These are phyloP conservation scores for Bassia scoparia DNA, from an alignment of 148 eudicot species.

Conservation along the genomic window DNA sequence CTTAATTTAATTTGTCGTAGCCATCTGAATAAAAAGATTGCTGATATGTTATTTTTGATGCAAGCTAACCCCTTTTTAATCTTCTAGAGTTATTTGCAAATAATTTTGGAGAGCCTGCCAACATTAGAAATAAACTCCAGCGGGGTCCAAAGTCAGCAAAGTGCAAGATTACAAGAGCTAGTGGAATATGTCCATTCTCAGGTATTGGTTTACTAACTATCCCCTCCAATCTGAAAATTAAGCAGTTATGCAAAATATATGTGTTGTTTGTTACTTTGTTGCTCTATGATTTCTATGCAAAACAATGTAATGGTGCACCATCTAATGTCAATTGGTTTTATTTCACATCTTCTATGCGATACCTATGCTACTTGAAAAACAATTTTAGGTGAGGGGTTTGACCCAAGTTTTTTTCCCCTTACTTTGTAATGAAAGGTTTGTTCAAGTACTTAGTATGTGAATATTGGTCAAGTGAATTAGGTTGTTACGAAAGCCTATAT, in stretches of 20 bases:
- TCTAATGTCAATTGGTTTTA: too few relatives aligned
- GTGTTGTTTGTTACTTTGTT: too few relatives aligned
- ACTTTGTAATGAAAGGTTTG: too few relatives aligned
- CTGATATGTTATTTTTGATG: background rate
- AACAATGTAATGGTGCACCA: too few relatives aligned
- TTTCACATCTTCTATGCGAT: too few relatives aligned
- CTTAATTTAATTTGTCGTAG: background rate
- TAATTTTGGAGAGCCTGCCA: constrained; percentile 75
- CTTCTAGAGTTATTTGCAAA: constrained; percentile 74
- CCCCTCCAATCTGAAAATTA: background rate
- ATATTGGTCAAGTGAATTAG: too few relatives aligned
- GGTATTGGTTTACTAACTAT: constrained; percentile 38
- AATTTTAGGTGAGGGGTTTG: too few relatives aligned
- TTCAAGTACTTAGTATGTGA: too few relatives aligned
- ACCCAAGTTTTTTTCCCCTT: too few relatives aligned
- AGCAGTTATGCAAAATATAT: background rate
- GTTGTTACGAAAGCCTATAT: background rate
- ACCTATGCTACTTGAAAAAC: too few relatives aligned
- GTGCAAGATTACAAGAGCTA: constrained; percentile 84
- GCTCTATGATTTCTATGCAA: too few relatives aligned
- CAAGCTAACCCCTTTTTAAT: constrained; percentile 18
- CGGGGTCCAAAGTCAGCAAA: constrained; percentile 83
- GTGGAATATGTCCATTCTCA: constrained; percentile 81
- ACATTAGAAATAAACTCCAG: constrained; percentile 60
- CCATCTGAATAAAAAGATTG: background rate